Conservation (phyloP, 495 filamentous ascomycete species). For the Penicillium cinerascens region DNA sequence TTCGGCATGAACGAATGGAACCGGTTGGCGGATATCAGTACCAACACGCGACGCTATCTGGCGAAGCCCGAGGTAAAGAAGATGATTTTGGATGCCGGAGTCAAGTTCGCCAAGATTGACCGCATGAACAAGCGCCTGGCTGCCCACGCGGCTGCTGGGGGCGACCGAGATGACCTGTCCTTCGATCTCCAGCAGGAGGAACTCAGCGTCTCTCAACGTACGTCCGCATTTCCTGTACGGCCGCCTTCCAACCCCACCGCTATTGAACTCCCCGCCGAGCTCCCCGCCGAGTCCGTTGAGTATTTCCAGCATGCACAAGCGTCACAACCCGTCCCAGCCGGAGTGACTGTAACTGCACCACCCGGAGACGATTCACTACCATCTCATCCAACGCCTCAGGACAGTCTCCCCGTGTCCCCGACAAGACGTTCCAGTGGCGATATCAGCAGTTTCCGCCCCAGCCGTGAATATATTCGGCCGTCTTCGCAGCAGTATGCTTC, state of each 20-base stretch:
- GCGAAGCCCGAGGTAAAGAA: slow-evolving; percentile 64
- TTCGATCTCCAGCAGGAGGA: slow-evolving; percentile 27
- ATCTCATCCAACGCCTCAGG: slow-evolving; percentile 33
- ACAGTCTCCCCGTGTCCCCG: slow-evolving; percentile 21
- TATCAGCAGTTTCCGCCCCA: slow-evolving; percentile 30
- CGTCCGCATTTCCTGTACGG: slow-evolving; percentile 28
- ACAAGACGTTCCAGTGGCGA: slow-evolving; percentile 41
- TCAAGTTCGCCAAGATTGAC: slow-evolving; percentile 82
- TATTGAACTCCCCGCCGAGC: slow-evolving; percentile 66
- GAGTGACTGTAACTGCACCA: slow-evolving; percentile 24
- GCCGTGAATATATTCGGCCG: slow-evolving; percentile 32
- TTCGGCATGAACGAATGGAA: slow-evolving; percentile 99
- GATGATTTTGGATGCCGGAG: slow-evolving; percentile 70
- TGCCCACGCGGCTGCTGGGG: slow-evolving; percentile 37
- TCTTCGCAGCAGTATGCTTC: slow-evolving; percentile 39
- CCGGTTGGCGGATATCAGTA: slow-evolving; percentile 87
- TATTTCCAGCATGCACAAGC: slow-evolving; percentile 13
- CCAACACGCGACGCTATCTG: slow-evolving; percentile 84
- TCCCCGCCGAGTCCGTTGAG: slow-evolving; percentile 55
- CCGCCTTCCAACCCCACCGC: slow-evolving; percentile 48
- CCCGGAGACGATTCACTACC: slow-evolving; percentile 30
- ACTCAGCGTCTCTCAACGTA: slow-evolving; percentile 14
- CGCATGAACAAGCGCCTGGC: slow-evolving; percentile 54
- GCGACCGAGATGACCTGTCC: slow-evolving; percentile 23
- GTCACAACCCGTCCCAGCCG: slow-evolving; percentile 28